phyloP scores from a whole-genome alignment of 257 asterid genomes.

The Solanum microdontum region DNA sequence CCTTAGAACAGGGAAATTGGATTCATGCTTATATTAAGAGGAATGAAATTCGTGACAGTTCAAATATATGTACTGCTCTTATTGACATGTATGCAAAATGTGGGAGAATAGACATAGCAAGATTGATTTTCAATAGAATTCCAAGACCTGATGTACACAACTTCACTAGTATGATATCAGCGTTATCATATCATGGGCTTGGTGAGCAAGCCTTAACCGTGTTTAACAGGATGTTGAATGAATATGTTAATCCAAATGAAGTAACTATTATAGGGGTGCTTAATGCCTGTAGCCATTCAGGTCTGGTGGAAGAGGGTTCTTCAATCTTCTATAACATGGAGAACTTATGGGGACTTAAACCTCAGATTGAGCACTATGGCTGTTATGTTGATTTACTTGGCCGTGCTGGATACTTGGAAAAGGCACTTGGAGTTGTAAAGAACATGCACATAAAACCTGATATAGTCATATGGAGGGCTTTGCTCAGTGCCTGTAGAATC shows the following conservation, averaged over 20 bases:
- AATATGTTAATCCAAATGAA: constrained; percentile 40
- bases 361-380: constrained; percentile 72
- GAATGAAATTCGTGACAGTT: constrained; percentile 13
- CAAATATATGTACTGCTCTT: constrained; percentile 52
- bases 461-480: constrained; percentile 59
- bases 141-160: constrained; percentile 34
- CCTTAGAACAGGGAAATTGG: constrained; percentile 57
- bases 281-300: constrained; percentile 82
- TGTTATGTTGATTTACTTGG: constrained; percentile 74
- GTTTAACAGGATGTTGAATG: constrained; percentile 45
- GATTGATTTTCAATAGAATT: constrained; percentile 30
- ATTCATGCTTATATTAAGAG: constrained; percentile 36
- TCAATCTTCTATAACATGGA: constrained; percentile 56
- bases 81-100: constrained; percentile 86
- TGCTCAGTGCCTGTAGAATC: constrained; percentile 65
- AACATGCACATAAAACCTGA: constrained; percentile 59
- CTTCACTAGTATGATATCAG: constrained; percentile 65
- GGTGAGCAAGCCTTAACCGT: constrained; percentile 40
- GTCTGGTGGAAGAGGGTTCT: constrained; percentile 52
- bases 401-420: constrained; percentile 72
- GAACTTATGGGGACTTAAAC: constrained; percentile 34
- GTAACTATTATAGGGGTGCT: constrained; percentile 57
- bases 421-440: constrained; percentile 52
- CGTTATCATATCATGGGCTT: constrained; percentile 57
- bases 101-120: constrained; percentile 50